Base-by-base conservation (phyloP, 2,329 filamentous ascomycete genomes). In the Simplicillium aogashimaense region DNA sequence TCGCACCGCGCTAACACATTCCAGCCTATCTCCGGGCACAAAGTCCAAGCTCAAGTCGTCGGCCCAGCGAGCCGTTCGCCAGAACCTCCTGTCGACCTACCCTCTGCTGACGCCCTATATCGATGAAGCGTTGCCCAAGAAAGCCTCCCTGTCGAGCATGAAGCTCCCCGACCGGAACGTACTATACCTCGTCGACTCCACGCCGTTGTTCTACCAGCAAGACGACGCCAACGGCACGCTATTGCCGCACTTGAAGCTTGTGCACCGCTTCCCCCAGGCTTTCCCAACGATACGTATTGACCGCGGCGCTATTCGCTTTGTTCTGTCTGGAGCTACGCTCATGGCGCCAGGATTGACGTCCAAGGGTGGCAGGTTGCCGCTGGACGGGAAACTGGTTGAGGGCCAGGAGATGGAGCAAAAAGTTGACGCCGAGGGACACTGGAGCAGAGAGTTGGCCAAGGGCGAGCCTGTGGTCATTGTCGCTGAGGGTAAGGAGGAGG, bases 31-130 rank as follows among this genome's bases (percentile, higher is more conserved):
- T 53, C 67, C 82, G 18, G 78, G 83, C 50, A 81, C 86, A 42
- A 94, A 92, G 68, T 87, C 88, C 53, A 97, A 97, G 72, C 86
- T 97, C 64, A 98, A 97, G 69, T 95, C 90, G 49, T 95, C 88
- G 17, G 86, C 87, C 42, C 89, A 95, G 69, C 86, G 92, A 56
- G 77, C 71, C 48, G 81, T 98, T 53, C 86, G 92, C 52, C 74
- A 81, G 54, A 86, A 86, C 55, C 76, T 97, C 50, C 70, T 92
- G 48, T 74, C 86, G 43, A 84, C 84, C 39, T 95, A 94, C 65
- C 92, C 92, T 3, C 76, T 86, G 38, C 82, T 97, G 38, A 78
- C 80, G 50, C 85, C 86, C 1, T 77, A 87, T 66, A 94, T 95
- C 63, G 92, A 98, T 62, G 86, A 94, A 60, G 80, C 97, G 53